These are phyloP conservation scores for Ballota nigra DNA, from an alignment of 257 asterid species.

Conservation along the genomic window DNA sequence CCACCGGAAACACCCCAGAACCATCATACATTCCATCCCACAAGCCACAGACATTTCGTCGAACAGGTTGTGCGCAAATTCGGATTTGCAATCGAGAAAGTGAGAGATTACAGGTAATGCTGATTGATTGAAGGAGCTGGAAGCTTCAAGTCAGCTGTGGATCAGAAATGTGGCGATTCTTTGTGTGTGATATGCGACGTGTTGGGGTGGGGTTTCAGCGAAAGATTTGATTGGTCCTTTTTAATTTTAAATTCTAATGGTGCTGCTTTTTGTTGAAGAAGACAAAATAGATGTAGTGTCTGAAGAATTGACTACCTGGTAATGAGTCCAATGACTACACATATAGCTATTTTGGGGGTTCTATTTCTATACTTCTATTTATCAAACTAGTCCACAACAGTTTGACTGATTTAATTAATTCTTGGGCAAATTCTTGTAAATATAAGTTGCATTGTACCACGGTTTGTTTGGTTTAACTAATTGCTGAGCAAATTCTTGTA, in stretches of 20 bases:
- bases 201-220: too few relatives aligned
- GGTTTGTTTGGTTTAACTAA: too few relatives aligned
- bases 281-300: not conserved
- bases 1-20: slow-evolving; percentile 87
- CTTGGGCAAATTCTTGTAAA: too few relatives aligned
- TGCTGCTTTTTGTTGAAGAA: not conserved
- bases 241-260: not conserved
- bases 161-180: slow-evolving; percentile 6
- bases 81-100: not conserved
- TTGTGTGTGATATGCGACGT: not conserved
- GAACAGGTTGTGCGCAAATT: not conserved
- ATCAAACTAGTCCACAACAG: too few relatives aligned
- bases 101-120: not conserved
- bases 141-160: slow-evolving; percentile 17
- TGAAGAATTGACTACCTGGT: not conserved
- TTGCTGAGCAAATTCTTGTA: too few relatives aligned
- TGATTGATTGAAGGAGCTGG: not conserved
- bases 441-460: too few relatives aligned
- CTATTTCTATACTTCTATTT: too few relatives aligned
- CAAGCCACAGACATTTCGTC: slow-evolving; percentile 68
- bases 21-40: slow-evolving; percentile 71
- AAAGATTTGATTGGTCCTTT: not conserved
- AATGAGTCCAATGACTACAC: too few relatives aligned
- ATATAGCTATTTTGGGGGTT: too few relatives aligned
- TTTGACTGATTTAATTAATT: too few relatives aligned